Evolutionary conservation across 768 basidiomycete species (phyloP).

Genomic region (Daedalea quercina): DNA sequence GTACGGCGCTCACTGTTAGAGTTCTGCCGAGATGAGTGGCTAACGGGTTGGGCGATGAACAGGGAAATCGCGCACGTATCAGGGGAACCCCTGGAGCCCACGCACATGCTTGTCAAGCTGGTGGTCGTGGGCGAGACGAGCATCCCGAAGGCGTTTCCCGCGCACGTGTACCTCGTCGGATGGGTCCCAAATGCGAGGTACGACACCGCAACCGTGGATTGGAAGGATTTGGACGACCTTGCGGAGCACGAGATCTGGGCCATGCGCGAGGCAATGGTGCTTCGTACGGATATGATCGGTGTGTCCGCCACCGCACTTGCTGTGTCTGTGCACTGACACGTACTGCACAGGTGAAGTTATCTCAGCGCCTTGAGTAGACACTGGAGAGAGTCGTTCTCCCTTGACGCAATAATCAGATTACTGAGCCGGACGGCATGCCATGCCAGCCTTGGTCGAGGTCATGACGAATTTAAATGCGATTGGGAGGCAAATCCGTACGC

Average conservation of each 20-base stretch:
- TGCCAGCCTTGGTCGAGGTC: too few species aligned
- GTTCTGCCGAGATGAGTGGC: neutral
- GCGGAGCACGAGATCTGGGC: slow-evolving; percentile 3
- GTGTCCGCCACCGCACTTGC: too few species aligned
- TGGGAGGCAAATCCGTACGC: too few species aligned
- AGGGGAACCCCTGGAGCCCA: neutral
- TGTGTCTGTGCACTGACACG: too few species aligned
- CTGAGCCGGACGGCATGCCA: too few species aligned
- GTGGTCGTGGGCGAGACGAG: neutral
- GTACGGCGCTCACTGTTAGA: neutral
- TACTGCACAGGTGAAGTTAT: too few species aligned
- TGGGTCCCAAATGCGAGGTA: neutral
- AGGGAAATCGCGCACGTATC: slow-evolving; percentile 1
- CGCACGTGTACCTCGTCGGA: neutral
- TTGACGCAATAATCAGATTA: too few species aligned
- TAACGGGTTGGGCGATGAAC: neutral
- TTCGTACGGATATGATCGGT: neutral
- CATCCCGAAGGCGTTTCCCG: neutral
- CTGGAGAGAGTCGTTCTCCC: too few species aligned
- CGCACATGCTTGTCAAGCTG: neutral
- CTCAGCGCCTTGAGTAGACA: too few species aligned
- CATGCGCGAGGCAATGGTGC: neutral
- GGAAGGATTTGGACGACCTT: neutral
- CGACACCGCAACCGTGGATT: neutral
- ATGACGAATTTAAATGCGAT: too few species aligned